Base-by-base conservation (phyloP, 208 protist species). In the Trichomonas tenax region DNA sequence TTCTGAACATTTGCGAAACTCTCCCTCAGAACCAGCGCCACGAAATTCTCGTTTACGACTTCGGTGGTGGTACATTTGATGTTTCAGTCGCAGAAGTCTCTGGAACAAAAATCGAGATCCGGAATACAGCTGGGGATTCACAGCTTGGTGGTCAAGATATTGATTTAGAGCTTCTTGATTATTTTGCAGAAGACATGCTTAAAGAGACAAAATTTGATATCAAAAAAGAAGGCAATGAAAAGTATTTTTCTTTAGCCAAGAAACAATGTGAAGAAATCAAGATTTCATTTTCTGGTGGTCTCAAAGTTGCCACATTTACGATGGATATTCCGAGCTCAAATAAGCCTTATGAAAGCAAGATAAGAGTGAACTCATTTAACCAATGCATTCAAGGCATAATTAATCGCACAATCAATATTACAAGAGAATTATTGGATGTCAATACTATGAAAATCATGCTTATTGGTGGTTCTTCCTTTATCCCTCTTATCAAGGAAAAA, bases 251-350 rank as follows among this genome's bases (percentile, higher is more conserved):
- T 31, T 21, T 72, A 72, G 97, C 98, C 96, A 99, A 99, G 97
- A 96, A 97, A 82, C 96, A 97, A 97, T 96, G 98, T 98, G 96
- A 97, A 99, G 99, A 21, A 98, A 99, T 97, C 98, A 99, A 38
- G 98, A 99, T 95, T 96, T 97, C 21, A 96, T 99, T 44, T 98
- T 97, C 96, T 86, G 96, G 17, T 86, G 96, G 11, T 31, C 95
- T 26, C 86, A 96, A 46, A 45, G 96, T 26, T 21, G 26, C 6
- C 17, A 84, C 38, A 96, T 82, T 34, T 49, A 96, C 34, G 72
- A 38, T 15, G 82, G 96, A n/a, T n/a, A n/a, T n/a, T n/a, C n/a
- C n/a, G n/a, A n/a, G n/a, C 38, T 81, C 96, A 48, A 72, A 95
- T 31, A 15, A 15, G 14, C 46, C 46, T 51, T 3, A 14, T 3